phyloP scores from a whole-genome alignment of 192 early-diverging fungal genomes.

The Jimgerdemannia lactiflua region DNA sequence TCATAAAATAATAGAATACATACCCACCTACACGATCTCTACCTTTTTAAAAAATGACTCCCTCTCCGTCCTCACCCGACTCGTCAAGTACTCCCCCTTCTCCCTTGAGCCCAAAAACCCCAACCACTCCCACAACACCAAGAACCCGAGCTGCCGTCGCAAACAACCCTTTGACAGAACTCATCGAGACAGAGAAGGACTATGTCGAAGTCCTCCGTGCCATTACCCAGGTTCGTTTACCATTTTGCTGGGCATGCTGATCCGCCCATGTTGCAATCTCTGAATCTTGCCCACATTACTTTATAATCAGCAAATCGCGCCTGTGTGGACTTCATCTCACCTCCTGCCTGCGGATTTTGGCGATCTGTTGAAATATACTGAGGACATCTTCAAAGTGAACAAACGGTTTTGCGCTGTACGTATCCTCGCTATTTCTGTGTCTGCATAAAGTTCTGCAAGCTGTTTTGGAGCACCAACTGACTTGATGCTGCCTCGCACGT shows the following conservation, averaged over 20 bases:
- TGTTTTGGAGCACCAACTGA: too few species aligned
- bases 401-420: slow-evolving; percentile 42
- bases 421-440: too few species aligned
- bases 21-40: too few species aligned
- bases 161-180: slow-evolving; percentile 43
- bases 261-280: too few species aligned
- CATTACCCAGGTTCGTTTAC: slow-evolving; percentile 37
- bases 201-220: slow-evolving; percentile 49
- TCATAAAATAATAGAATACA: too few species aligned
- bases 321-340: slow-evolving; percentile 45
- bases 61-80: neutral
- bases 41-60: too few species aligned
- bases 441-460: neutral
- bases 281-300: too few species aligned
- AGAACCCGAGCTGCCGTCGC: neutral
- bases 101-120: neutral
- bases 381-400: slow-evolving; percentile 49
- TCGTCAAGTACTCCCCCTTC: neutral
- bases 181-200: slow-evolving; percentile 51
- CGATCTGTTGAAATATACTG: slow-evolving; percentile 37
- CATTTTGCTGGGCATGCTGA: too few species aligned
- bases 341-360: slow-evolving; percentile 48
- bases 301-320: slow-evolving; percentile 40
- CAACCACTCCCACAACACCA: neutral
- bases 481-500: too few species aligned